Conservation (phyloP, 768 basidiomycete species). For the Suillus brevipes region DNA sequence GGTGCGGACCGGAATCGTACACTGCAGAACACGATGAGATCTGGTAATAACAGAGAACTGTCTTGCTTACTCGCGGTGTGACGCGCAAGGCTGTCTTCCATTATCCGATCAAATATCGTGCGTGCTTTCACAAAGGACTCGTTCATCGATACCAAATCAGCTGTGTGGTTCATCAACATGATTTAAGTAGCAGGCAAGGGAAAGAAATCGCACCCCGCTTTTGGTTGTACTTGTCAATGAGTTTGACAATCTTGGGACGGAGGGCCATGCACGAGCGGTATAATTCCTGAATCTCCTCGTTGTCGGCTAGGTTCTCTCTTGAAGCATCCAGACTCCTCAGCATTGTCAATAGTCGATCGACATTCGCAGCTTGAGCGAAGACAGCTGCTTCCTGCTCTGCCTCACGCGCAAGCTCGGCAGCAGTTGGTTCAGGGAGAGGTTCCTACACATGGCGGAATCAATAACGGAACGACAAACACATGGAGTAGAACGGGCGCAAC, state of each 20-base stretch:
- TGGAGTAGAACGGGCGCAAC: background rate
- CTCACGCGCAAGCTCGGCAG: conserved; percentile 74
- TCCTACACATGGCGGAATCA: conserved; percentile 47
- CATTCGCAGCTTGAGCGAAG: conserved; percentile 82
- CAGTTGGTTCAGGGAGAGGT: conserved; percentile 81
- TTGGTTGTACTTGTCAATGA: conserved; percentile 97
- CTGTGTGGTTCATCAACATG: conserved; percentile 38
- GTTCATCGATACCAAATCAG: conserved; percentile 93
- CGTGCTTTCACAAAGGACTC: conserved; percentile 89
- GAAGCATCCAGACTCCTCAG: conserved; percentile 71
- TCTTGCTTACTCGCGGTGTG: conserved; percentile 58
- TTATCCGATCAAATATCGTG: conserved; percentile 89
- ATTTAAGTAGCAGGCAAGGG: background rate
- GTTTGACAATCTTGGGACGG: conserved; percentile 91
- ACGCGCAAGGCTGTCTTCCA: conserved; percentile 84
- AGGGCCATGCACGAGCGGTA: conserved; percentile 89
- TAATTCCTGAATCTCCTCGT: conserved; percentile 89
- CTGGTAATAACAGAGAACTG: background rate
- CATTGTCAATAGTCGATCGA: conserved; percentile 77
- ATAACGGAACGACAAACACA: background rate
- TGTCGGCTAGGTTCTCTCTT: conserved; percentile 84
- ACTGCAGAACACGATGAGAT: conserved; percentile 35
- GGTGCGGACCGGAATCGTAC: conserved; percentile 46
- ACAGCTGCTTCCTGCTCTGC: conserved; percentile 86
- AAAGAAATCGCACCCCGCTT: conserved; percentile 58